A percentile compares a stretch with the other conserved stretches of the same genome.
Conservation (phyloP, 2,329 filamentous ascomycete species). For the Aspergillus flavus region DNA sequence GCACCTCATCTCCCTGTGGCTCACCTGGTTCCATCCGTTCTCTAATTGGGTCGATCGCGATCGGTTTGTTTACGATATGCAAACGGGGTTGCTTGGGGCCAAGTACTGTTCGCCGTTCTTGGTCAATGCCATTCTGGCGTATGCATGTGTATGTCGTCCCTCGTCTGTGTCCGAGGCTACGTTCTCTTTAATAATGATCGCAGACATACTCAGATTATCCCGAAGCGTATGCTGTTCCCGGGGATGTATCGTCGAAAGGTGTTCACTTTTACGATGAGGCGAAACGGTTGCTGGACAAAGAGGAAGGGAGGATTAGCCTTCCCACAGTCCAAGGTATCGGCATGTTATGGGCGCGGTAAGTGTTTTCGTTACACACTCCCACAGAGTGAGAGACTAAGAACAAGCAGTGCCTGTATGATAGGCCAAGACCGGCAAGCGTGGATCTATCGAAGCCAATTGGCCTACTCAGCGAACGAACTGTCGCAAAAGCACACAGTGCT, state of each 20-base stretch:
- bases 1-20: constrained; percentile 35
- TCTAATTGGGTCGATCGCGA: constrained; percentile 37
- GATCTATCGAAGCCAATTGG: constrained; percentile 31
- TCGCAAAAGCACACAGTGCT: constrained; percentile 17
- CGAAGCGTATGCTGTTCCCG: constrained; percentile 23
- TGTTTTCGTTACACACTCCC: not conserved
- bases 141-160: constrained; percentile 32
- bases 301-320: constrained; percentile 34
- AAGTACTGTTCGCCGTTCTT: constrained; percentile 39
- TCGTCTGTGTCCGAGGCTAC: too few relatives aligned
- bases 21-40: constrained; percentile 35
- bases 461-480: constrained; percentile 28
- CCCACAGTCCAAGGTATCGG: constrained; percentile 35
- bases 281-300: constrained; percentile 31
- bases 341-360: constrained; percentile 34
- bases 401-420: constrained; percentile 32
- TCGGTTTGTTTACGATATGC: constrained; percentile 40
- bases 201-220: constrained; percentile 34
- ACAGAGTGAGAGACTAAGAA: not conserved
- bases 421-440: constrained; percentile 36
- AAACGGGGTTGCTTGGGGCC: constrained; percentile 26
- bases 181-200: not conserved
- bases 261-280: constrained; percentile 39
- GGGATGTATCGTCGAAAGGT: constrained; percentile 25
- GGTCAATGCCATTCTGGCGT: constrained; percentile 37